A percentile compares a stretch with the other conserved stretches of the same genome.
Conservation (phyloP, 192 early-diverging fungal genomes). For the Haplosporangium gracile region DNA sequence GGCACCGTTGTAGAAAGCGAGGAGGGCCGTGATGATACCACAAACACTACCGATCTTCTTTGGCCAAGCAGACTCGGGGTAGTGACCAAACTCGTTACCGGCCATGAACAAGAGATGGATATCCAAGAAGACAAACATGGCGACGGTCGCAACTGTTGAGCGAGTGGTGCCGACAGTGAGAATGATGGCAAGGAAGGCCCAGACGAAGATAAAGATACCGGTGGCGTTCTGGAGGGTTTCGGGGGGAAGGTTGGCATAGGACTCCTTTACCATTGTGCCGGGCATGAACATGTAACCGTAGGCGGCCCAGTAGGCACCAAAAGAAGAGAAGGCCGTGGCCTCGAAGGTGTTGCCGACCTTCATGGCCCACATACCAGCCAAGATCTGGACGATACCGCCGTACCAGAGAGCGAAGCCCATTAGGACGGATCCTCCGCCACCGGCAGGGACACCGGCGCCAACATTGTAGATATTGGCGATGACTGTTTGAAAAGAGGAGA, state of each 20-base stretch:
- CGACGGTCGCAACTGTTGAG: constrained; percentile 56
- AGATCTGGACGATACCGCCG: constrained; percentile 81
- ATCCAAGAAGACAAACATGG: constrained; percentile 71
- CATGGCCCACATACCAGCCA: constrained; percentile 92
- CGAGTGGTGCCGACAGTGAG: constrained; percentile 38
- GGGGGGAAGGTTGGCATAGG: constrained; percentile 31
- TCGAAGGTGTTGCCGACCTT: constrained; percentile 84
- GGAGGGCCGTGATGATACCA: constrained; percentile 35
- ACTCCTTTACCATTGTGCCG: constrained; percentile 57
- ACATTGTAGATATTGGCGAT: constrained; percentile 72
- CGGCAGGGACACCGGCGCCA: constrained; percentile 69
- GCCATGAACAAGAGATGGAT: constrained; percentile 69
- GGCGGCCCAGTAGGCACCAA: constrained; percentile 74
- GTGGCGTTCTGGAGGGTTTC: constrained; percentile 47
- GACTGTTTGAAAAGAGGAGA: constrained; percentile 54
- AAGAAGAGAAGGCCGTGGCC: constrained; percentile 81
- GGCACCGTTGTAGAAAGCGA: constrained; percentile 49
- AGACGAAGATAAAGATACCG: constrained; percentile 73
- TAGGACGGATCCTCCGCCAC: constrained; percentile 63
- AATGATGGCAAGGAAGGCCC: constrained; percentile 43
- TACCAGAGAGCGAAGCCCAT: constrained; percentile 79
- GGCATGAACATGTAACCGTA: constrained; percentile 71
- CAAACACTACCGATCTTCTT: constrained; percentile 29
- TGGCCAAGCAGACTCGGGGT: neutral
- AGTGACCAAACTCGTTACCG: constrained; percentile 43